Evolutionary conservation across 805 yeast genomes (phyloP).

Genomic region (Candida lessepsii): DNA sequence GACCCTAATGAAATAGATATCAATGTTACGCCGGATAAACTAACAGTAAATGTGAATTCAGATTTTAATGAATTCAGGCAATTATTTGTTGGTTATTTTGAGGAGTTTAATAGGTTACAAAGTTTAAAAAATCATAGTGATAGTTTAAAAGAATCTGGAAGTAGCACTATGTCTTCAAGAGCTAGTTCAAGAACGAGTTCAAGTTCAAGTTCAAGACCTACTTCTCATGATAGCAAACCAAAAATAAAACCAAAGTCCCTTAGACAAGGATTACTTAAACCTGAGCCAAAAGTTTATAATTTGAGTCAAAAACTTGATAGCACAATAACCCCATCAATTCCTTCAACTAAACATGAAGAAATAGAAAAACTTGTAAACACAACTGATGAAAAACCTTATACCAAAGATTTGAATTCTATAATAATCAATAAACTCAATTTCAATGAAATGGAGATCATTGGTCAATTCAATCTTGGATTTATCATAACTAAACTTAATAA

Average conservation of each 20-base stretch:
- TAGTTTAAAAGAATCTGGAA: too few species aligned
- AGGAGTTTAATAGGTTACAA: slow-evolving; percentile 22
- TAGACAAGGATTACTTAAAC: slow-evolving; percentile 1
- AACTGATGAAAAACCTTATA: background rate
- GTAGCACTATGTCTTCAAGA: too few species aligned
- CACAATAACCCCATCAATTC: too few species aligned
- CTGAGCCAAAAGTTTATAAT: slow-evolving; percentile 3
- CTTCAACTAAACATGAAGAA: too few species aligned
- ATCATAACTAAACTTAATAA: slow-evolving; percentile 63
- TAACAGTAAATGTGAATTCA: slow-evolving; percentile 57
- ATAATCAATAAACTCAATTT: slow-evolving; percentile 73
- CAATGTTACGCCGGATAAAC: slow-evolving; percentile 90
- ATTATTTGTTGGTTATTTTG: slow-evolving; percentile 49
- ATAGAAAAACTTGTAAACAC: background rate
- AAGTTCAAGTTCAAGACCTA: background rate
- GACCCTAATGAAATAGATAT: slow-evolving; percentile 63
- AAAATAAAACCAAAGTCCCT: background rate
- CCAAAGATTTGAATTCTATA: slow-evolving; percentile 7
- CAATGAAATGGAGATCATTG: slow-evolving; percentile 70
- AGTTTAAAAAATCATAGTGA: slow-evolving; percentile 3
- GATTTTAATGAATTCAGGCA: slow-evolving; percentile 43
- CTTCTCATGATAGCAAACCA: background rate
- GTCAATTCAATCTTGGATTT: slow-evolving; percentile 95
- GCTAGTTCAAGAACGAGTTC: too few species aligned
- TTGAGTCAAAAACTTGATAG: slow-evolving; percentile 1